These are phyloP conservation scores for Ziziphus jujuba DNA, from an alignment of 306 rosid genomes.

Conservation along the genomic window DNA sequence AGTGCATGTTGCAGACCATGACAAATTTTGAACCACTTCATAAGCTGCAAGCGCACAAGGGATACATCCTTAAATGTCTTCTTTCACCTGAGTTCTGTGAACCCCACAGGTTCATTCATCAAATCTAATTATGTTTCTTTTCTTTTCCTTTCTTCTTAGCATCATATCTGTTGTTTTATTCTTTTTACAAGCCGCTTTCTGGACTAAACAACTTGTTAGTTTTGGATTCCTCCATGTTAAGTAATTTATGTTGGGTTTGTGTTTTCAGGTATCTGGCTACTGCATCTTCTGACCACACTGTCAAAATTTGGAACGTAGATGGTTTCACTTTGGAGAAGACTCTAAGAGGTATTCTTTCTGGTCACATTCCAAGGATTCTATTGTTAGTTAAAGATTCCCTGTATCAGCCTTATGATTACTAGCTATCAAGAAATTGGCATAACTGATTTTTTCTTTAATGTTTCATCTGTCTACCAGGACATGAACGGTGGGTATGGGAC, in stretches of 20 bases:
- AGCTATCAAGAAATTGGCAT: background rate
- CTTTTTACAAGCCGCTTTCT: background rate
- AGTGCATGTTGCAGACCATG: constrained; percentile 69
- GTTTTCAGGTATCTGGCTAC: constrained; percentile 83
- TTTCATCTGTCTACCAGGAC: constrained; percentile 59
- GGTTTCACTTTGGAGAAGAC: constrained; percentile 97
- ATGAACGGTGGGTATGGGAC: constrained; percentile 98
- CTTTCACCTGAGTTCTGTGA: constrained; percentile 97
- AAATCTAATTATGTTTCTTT: background rate
- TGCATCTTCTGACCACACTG: constrained; percentile 90
- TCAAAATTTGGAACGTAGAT: constrained; percentile 97
- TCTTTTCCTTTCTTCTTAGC: constrained; percentile 2
- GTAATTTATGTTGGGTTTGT: constrained; percentile 22
- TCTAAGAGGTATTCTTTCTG: constrained; percentile 56
- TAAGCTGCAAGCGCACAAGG: constrained; percentile 95
- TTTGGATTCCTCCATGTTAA: background rate
- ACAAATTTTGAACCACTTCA: constrained; percentile 99
- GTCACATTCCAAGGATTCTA: constrained; percentile 18
- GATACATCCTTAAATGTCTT: constrained; percentile 94
- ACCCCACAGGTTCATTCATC: constrained; percentile 71
- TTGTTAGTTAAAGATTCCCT: constrained; percentile 7
- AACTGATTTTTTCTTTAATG: background rate
- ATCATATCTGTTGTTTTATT: background rate
- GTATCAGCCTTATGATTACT: background rate
- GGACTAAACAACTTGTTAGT: background rate